Evolutionary conservation across 164 flowering plant species (phyloP).

Genomic region (Umbellularia californica): DNA sequence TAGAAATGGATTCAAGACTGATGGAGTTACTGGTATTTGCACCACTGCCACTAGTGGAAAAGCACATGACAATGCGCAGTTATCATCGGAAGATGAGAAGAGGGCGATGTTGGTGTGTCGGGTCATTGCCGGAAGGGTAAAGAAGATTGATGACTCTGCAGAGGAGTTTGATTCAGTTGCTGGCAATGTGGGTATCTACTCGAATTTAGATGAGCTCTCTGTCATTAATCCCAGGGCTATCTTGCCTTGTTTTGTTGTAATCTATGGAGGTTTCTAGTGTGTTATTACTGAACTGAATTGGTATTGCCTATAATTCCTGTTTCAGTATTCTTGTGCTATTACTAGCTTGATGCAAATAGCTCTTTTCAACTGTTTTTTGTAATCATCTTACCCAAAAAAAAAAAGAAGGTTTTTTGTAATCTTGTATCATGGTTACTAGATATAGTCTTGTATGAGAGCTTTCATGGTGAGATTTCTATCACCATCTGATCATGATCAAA

Average conservation of each 20-base stretch:
- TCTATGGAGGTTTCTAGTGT: conserved; percentile 60
- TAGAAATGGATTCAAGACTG: conserved; percentile 62
- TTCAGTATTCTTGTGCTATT: neutral
- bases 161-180: conserved; percentile 84
- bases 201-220: conserved; percentile 80
- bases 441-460: neutral
- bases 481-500: neutral
- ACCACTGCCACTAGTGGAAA: conserved; percentile 85
- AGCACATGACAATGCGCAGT: conserved; percentile 59
- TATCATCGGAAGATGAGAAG: conserved; percentile 32
- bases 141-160: conserved; percentile 42
- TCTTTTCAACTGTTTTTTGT: too few species aligned
- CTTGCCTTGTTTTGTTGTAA: conserved; percentile 93
- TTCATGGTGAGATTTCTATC: neutral
- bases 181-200: conserved; percentile 50
- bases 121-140: conserved; percentile 89
- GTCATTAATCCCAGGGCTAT: conserved; percentile 82
- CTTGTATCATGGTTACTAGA: neutral
- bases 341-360: neutral
- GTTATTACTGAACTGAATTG: neutral
- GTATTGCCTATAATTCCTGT: neutral
- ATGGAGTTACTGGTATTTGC: conserved; percentile 44
- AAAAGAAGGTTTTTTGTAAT: too few species aligned
- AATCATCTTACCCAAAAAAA: too few species aligned
- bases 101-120: conserved; percentile 96